Evolutionary conservation across 805 yeast genomes (phyloP).

Genomic region (Schizosaccharomyces cryophilus): DNA sequence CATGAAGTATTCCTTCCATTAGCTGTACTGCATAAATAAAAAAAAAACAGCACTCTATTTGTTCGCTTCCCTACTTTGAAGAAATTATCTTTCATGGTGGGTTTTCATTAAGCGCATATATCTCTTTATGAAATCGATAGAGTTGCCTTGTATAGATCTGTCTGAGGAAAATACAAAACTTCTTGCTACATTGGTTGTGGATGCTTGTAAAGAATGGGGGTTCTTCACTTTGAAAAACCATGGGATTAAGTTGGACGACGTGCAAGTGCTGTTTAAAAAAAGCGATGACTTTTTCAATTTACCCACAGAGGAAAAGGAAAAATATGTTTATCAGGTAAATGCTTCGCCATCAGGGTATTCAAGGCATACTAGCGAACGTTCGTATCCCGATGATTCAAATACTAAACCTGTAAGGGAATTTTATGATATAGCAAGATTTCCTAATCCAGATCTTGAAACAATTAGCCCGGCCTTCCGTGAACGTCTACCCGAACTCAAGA

Average conservation of each 20-base stretch:
- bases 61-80: too few relatives aligned
- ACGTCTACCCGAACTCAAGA: not conserved
- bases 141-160: not conserved
- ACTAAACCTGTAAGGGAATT: not conserved
- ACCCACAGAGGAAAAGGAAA: not conserved
- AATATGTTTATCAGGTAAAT: not conserved
- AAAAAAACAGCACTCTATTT: too few relatives aligned
- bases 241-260: not conserved
- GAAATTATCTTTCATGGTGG: too few relatives aligned
- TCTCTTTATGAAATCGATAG: not conserved
- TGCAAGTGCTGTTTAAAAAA: not conserved
- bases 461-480: not conserved
- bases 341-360: not conserved
- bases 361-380: not conserved
- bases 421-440: not conserved
- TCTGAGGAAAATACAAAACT: not conserved
- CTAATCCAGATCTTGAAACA: not conserved
- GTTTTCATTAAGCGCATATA: too few relatives aligned
- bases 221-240: not conserved
- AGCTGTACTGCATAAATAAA: too few relatives aligned
- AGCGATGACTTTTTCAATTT: not conserved
- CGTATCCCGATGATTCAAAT: not conserved
- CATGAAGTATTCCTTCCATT: too few relatives aligned
- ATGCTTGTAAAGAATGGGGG: not conserved
- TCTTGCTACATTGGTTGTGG: not conserved